Conservation (phyloP, 2,329 filamentous ascomycete species). For the Orbilia oligospora region DNA sequence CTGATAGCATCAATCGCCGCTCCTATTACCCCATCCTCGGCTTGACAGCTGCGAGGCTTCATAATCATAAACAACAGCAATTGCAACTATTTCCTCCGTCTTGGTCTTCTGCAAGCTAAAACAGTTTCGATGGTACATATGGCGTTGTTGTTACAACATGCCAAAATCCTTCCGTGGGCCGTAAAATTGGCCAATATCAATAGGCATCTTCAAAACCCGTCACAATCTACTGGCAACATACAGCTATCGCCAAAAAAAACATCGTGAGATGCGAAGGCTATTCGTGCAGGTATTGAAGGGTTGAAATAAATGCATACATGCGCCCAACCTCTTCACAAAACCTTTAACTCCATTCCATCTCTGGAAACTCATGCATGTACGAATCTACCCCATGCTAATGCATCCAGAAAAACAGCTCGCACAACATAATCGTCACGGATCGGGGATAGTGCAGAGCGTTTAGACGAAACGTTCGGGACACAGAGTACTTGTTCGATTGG, state of each 20-base stretch:
- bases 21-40: slow-evolving; percentile 11
- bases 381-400: slow-evolving; percentile 20
- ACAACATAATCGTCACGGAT: slow-evolving; percentile 39
- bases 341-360: slow-evolving; percentile 44
- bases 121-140: background rate
- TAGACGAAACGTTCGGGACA: slow-evolving; percentile 55
- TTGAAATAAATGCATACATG: background rate
- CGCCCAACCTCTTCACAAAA: slow-evolving; percentile 23
- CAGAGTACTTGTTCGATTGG: slow-evolving; percentile 54
- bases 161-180: slow-evolving; percentile 1
- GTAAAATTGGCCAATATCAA: slow-evolving; percentile 5
- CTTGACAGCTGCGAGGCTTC: slow-evolving; percentile 24
- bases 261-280: background rate
- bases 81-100: slow-evolving; percentile 21
- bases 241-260: background rate
- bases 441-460: slow-evolving; percentile 45
- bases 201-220: background rate
- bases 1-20: slow-evolving; percentile 15
- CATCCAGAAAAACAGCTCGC: slow-evolving; percentile 42
- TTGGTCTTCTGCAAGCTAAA: slow-evolving; percentile 3
- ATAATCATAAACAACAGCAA: background rate
- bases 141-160: slow-evolving; percentile 14
- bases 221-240: background rate
- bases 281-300: background rate
- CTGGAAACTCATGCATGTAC: slow-evolving; percentile 42